These are phyloP conservation scores for Platanthera guangdongensis DNA, from an alignment of 106 monocot species.

Conservation along the genomic window DNA sequence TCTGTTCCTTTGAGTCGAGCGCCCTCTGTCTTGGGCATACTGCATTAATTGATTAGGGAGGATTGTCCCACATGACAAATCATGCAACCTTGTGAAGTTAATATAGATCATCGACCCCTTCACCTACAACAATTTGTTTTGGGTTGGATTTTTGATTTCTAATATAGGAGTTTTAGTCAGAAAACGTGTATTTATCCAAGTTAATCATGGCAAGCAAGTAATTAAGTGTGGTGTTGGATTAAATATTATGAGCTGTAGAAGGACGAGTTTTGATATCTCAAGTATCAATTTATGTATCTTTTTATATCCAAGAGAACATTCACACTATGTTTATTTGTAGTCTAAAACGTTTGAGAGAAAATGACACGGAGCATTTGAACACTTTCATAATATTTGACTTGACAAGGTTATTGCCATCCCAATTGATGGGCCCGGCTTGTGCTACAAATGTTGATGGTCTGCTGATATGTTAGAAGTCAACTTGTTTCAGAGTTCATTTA, in stretches of 20 bases:
- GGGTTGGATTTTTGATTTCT: too few species aligned
- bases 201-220: neutral
- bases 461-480: neutral
- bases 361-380: neutral
- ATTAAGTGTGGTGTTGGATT: neutral
- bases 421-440: neutral
- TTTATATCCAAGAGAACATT: neutral
- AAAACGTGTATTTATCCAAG: neutral
- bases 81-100: too few species aligned
- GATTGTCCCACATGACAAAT: too few species aligned
- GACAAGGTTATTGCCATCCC: neutral
- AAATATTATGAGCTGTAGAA: neutral
- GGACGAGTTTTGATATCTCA: slow-evolving; percentile 1
- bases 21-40: too few species aligned
- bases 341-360: neutral
- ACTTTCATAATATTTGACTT: neutral
- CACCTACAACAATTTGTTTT: too few species aligned
- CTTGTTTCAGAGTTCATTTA: neutral
- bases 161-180: too few species aligned
- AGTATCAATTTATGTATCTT: neutral
- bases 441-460: neutral
- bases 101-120: too few species aligned
- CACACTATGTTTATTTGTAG: neutral
- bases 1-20: too few species aligned
- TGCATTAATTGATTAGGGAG: too few species aligned